Evolutionary conservation across 139 green algal species (phyloP).

Genomic region (Micractinium sp.): DNA sequence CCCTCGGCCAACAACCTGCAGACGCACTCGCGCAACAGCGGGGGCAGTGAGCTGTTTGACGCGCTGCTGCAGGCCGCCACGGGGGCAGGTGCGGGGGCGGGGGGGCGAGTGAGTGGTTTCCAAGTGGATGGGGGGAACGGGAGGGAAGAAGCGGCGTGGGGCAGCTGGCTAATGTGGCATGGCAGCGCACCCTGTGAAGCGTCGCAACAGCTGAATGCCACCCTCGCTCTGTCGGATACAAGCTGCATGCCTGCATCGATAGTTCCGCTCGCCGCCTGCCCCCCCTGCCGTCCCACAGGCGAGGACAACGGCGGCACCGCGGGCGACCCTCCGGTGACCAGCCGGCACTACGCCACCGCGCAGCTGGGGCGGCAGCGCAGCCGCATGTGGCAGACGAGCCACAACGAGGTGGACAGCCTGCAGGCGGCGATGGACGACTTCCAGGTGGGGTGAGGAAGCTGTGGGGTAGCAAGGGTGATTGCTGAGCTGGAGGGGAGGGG

Average conservation of each 20-base stretch:
- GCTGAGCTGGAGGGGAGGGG: background rate
- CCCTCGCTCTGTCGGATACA: background rate
- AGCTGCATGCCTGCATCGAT: background rate
- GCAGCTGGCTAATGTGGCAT: too few relatives aligned
- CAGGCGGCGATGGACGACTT: slow-evolving; percentile 59
- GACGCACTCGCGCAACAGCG: slow-evolving; percentile 40
- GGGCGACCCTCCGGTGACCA: slow-evolving; percentile 63
- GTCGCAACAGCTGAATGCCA: background rate
- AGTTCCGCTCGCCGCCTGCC: background rate
- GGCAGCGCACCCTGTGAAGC: too few relatives aligned
- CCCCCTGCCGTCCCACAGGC: background rate
- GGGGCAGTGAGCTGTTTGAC: slow-evolving; percentile 77
- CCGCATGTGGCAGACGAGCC: slow-evolving; percentile 61
- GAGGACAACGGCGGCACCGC: slow-evolving; percentile 3
- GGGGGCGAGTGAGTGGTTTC: too few relatives aligned
- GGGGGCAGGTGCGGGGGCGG: slow-evolving; percentile 47
- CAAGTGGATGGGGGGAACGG: too few relatives aligned
- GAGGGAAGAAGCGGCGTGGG: too few relatives aligned
- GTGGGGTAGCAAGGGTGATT: background rate
- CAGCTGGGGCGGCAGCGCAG: slow-evolving; percentile 46
- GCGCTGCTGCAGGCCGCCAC: slow-evolving; percentile 84
- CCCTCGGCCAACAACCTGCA: slow-evolving; percentile 35
- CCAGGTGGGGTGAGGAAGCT: background rate
- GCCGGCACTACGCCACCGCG: slow-evolving; percentile 33
- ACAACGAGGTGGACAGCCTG: slow-evolving; percentile 46